Conservation (phyloP, 345 rosid species). For the Rhodomyrtus tomentosa region DNA sequence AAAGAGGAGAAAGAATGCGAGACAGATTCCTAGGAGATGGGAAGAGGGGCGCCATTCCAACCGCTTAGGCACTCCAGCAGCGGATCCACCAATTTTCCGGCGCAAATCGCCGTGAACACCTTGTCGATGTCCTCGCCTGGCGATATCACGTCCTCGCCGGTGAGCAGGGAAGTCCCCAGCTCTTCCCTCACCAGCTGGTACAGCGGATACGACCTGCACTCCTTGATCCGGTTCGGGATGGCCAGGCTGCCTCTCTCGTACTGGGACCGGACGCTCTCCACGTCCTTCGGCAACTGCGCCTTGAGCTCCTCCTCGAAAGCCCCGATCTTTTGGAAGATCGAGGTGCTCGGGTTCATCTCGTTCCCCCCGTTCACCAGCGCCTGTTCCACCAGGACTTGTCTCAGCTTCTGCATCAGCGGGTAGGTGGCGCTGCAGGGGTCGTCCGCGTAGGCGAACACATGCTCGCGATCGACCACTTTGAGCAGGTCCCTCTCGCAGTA, state of each 20-base stretch:
- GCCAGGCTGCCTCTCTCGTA: slow-evolving; percentile 4
- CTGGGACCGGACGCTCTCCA: slow-evolving; percentile 6
- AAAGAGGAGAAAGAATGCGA: background rate
- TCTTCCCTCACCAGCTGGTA: slow-evolving; percentile 16
- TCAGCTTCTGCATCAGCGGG: slow-evolving; percentile 14
- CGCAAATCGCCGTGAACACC: slow-evolving; percentile 14
- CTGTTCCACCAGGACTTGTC: slow-evolving; percentile 16
- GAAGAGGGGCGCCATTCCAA: slow-evolving; percentile 21
- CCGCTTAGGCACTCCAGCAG: slow-evolving; percentile 15
- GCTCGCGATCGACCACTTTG: slow-evolving; percentile 4
- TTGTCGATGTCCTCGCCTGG: slow-evolving; percentile 24
- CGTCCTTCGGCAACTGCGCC: slow-evolving; percentile 9
- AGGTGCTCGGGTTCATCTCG: background rate
- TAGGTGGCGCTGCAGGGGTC: slow-evolving; percentile 13
- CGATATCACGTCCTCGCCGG: slow-evolving; percentile 12
- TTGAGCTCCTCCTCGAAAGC: slow-evolving; percentile 18
- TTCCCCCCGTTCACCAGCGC: slow-evolving; percentile 6
- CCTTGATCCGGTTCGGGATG: slow-evolving; percentile 9
- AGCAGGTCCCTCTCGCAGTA: slow-evolving; percentile 11
- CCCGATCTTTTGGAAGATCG: slow-evolving; percentile 12
- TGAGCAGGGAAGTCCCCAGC: slow-evolving; percentile 8
- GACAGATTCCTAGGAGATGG: slow-evolving; percentile 1
- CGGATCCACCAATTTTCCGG: slow-evolving; percentile 17
- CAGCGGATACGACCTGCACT: slow-evolving; percentile 20
- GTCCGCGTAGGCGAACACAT: slow-evolving; percentile 7